Percentiles rank a stretch among this genome's conserved stretches.
These are phyloP conservation scores for Tremellales sp. DNA, from an alignment of 1,284 basidiomycete species.

Conservation along the genomic window DNA sequence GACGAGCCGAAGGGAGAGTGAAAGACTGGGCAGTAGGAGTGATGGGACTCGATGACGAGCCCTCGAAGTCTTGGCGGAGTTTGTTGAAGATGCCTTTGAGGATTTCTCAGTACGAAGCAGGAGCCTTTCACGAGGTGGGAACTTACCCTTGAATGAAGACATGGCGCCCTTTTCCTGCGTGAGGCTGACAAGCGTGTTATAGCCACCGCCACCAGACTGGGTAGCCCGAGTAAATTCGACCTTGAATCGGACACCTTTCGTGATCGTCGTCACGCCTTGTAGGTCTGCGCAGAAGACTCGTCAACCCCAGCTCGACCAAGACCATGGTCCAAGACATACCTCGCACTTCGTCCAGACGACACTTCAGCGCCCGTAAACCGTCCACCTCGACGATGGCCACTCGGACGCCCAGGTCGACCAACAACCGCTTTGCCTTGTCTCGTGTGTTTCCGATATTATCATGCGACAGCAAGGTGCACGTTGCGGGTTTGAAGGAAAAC, in stretches of 20 bases:
- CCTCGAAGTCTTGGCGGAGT: slow-evolving; percentile 8
- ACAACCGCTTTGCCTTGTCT: slow-evolving; percentile 27
- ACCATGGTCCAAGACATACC: slow-evolving; percentile 13
- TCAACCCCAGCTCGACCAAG: background rate
- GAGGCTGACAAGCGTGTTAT: slow-evolving; percentile 42
- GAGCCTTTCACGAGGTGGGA: slow-evolving; percentile 1
- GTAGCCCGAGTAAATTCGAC: slow-evolving; percentile 43
- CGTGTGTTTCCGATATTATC: slow-evolving; percentile 41
- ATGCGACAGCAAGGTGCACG: slow-evolving; percentile 51
- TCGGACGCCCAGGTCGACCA: slow-evolving; percentile 32
- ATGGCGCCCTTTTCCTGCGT: slow-evolving; percentile 47
- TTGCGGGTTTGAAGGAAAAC: slow-evolving; percentile 76
- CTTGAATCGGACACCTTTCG: slow-evolving; percentile 45
- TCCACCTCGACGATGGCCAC: slow-evolving; percentile 40
- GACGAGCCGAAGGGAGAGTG: slow-evolving; percentile 8
- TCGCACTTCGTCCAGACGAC: slow-evolving; percentile 34
- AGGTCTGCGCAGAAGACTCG: slow-evolving; percentile 12
- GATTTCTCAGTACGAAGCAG: slow-evolving; percentile 11
- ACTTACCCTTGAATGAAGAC: slow-evolving; percentile 43
- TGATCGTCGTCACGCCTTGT: slow-evolving; percentile 17
- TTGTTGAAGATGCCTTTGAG: slow-evolving; percentile 20
- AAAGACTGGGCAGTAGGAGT: background rate
- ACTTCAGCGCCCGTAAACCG: slow-evolving; percentile 39
- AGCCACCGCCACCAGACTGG: slow-evolving; percentile 21
- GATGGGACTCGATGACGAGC: background rate